Base-by-base conservation (phyloP, 192 early-diverging fungal species). In the Coemansia sp. region DNA sequence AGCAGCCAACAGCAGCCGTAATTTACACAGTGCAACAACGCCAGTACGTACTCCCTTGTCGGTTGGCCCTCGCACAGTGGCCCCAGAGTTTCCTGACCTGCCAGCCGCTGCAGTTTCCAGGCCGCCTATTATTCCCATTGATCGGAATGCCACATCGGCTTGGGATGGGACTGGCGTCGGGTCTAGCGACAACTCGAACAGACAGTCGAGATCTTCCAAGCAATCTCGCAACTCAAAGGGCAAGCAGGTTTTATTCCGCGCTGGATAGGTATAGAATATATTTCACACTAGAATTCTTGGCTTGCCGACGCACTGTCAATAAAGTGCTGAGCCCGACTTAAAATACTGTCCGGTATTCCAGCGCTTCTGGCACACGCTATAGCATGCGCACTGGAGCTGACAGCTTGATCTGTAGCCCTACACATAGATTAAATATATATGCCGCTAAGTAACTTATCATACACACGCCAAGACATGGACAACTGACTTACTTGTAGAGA, bases 111-210 rank as follows among this genome's bases (percentile, higher is more conserved):
- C 75, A 22, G 66, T 12, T 31, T 15, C 72, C 27, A 70, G 38
- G 31, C 42, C 63, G 13, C 70, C 67, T 20, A 59, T 82, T 40
- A 52, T 62, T 5, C 79, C 79, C 22, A 63, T 82, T 41, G 49
- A 77, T 34, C 72, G 75, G 5, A 70, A 74, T 34, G 71, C 75
- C 15, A 52, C 65, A 0, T 82, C 79, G 49, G 79, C 79, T 29
- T 82, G 79, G 79, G 66, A 60, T 10, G 52, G 54, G 18, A 38
- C 73, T 36, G 51, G 44, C 36, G 31, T 42, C 15, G 67, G 40
- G 20, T 29, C 61, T 12, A 27, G 34, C 27, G 46, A 47, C 63
- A 69, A 31, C 77, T 47, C 63, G 31, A 34, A 24, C 68, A 69
- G 27, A 7, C 20, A 63, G 18, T 18, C 24, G 46, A 22, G n/a